Base-by-base conservation (phyloP, 305 asterid species). In the Withania somnifera region DNA sequence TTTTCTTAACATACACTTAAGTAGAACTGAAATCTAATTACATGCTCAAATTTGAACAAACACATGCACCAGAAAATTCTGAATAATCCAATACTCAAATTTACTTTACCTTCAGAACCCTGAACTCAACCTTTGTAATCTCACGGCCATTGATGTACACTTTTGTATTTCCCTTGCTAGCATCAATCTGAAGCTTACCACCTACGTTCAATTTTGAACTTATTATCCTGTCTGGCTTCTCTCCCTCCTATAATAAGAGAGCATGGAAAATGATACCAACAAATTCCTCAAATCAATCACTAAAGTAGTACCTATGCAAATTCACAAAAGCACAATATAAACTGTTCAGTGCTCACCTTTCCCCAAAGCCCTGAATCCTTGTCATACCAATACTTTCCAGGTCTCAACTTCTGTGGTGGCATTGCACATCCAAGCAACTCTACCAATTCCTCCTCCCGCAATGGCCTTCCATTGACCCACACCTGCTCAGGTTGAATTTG, bases 311-410 rank as follows among this genome's bases (percentile, higher is more conserved):
- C 42, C 71, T 64, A 64, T 7, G 42, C 11, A 66, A 73, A 75
- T 75, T 50, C 61, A 50, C 28, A 26, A 17, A 61, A 80, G 45
- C 77, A 47, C 34, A 34, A 64, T 42, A 51, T 24, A 73, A 75
- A 50, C 42, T 60, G 82, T 57, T 87, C 75, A 89, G 93, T 58
- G 67, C 68, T 87, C 75, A 92, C 94, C 94, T 92, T 92, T 81
- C 94, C 97, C 93, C 93, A 91, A 34, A 92, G 87, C 83, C 94
- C 97, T 3, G 97, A 90, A 68, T 90, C 91, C 80, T 88, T 89
- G 81, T 91, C 96, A 83, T 91, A 90, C 97, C 97, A 92, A 82
- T 87, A 92, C 61, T 86, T 84, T 83, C 94, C 94, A 4, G 94
- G 94, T 81, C 78, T 92, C 91, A 92, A 85, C 66, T 82, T 87